Base-by-base conservation (phyloP, 345 rosid species). In the Dipteronia sinensis region DNA sequence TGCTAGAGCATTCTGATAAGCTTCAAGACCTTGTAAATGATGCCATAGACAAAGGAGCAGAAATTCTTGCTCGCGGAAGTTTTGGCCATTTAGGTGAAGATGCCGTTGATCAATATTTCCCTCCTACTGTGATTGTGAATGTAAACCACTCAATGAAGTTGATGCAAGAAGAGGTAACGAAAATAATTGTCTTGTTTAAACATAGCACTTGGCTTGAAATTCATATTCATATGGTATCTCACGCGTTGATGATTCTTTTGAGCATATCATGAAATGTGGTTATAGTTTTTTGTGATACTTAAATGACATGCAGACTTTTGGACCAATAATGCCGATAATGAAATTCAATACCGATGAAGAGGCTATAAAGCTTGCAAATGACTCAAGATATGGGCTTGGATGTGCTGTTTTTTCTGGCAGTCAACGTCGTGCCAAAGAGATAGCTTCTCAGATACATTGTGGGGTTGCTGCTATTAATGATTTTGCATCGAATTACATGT, bases 241-340 rank as follows among this genome's bases (percentile, higher is more conserved):
- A 27, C 19, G 8, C 17, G 17, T 53, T 13, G 63, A 34, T 34
- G 38, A 4, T 34, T 34, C 38, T 34, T 34, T 5, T 34, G 38
- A 5, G 38, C 38, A 34, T 34, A 34, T 34, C 38, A 65, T 22
- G 64, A 65, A 23, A 22, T 6, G 55, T 46, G 44, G 17, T 61
- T 27, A 13, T 47, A 78, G 67, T 68, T 34, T 34, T 38, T 27
- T 12, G 20, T 31, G 47, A 72, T 76, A 58, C 64, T 76, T 38
- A 76, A n/a, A 25, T 61, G 40, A 51, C 25, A 69, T 80, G 82
- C 91, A 96, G 99, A 84, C 98, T 72, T 96, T 96, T 85, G 99
- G 99, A 79, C 99, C 99, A 58, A 92, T 96, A 74, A 91, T 96
- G 94, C 97, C 99, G 19, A 94, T 96, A 65, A 96, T 96, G 99